Conservation (phyloP, 805 yeast species). For the Kodamaea fukazawae region DNA sequence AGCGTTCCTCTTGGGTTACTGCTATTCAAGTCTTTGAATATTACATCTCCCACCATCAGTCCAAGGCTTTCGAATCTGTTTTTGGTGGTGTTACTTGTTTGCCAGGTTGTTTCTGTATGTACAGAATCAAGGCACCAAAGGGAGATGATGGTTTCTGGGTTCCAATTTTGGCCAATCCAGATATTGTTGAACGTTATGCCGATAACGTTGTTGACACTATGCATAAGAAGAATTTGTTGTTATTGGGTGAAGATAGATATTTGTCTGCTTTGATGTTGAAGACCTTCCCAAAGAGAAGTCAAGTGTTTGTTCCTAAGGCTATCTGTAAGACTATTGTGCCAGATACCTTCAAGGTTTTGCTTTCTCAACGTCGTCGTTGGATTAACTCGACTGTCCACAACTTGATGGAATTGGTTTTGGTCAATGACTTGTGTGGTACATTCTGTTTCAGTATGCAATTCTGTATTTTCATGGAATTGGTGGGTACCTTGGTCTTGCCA, state of each 20-base stretch:
- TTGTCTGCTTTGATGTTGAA: constrained; percentile 80
- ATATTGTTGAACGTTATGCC: constrained; percentile 86
- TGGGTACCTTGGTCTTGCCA: constrained; percentile 87
- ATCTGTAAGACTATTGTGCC: constrained; percentile 94
- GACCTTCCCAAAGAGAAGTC: constrained; percentile 87
- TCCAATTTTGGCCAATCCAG: constrained; percentile 89
- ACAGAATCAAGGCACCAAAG: constrained; percentile 87
- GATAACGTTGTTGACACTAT: constrained; percentile 82
- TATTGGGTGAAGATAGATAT: constrained; percentile 89
- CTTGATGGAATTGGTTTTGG: constrained; percentile 79
- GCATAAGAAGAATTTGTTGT: constrained; percentile 79
- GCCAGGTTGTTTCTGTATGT: constrained; percentile 94
- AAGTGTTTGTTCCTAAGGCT: constrained; percentile 83
- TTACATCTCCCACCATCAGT: constrained; percentile 89
- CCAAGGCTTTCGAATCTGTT: constrained; percentile 92
- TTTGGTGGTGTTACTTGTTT: constrained; percentile 94
- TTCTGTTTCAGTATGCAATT: constrained; percentile 95
- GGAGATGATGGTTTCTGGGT: constrained; percentile 76
- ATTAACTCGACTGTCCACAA: constrained; percentile 93
- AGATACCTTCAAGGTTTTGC: constrained; percentile 66
- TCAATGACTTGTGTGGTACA: constrained; percentile 88
- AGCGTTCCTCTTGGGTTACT: constrained; percentile 82
- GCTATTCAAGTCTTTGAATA: constrained; percentile 92
- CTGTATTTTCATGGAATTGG: constrained; percentile 75
- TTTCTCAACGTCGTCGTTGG: constrained; percentile 96